Percentiles rank a stretch among this genome's conserved stretches.
phyloP scores from a whole-genome alignment of 2,329 filamentous ascomycete species.

The Sordariomycetes sp. region DNA sequence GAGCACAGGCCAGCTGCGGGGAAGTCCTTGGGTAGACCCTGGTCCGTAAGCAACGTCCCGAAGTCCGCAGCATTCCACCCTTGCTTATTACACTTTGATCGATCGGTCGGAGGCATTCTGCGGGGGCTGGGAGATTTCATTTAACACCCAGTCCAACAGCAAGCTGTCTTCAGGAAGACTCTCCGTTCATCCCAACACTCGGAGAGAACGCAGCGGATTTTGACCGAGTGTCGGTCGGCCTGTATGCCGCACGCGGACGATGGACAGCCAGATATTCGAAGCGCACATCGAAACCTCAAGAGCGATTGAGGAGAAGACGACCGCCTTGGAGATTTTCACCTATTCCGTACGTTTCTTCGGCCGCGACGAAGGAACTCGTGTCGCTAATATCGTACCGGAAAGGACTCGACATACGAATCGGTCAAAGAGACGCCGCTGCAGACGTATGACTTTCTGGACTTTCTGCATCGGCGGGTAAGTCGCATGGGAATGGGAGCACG shows the following conservation, averaged over 20 bases:
- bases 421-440: constrained; percentile 39
- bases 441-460: constrained; percentile 48
- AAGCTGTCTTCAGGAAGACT: too few relatives aligned
- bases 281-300: constrained; percentile 34
- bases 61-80: not conserved
- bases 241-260: constrained; percentile 12
- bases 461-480: constrained; percentile 35
- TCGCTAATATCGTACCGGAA: constrained; percentile 18
- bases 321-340: constrained; percentile 47
- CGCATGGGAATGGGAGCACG: constrained; percentile 10
- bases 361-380: not conserved
- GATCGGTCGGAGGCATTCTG: too few relatives aligned
- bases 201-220: too few relatives aligned
- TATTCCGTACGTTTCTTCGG: constrained; percentile 33
- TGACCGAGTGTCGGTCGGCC: too few relatives aligned
- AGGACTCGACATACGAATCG: constrained; percentile 33
- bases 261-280: constrained; percentile 51
- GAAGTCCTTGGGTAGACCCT: too few relatives aligned
- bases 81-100: too few relatives aligned
- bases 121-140: too few relatives aligned
- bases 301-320: constrained; percentile 38
- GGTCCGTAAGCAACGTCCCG: too few relatives aligned
- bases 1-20: too few relatives aligned
- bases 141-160: too few relatives aligned
- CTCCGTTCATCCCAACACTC: too few relatives aligned